Conservation (phyloP, 768 basidiomycete genomes). For the Boletus rubropictus region DNA sequence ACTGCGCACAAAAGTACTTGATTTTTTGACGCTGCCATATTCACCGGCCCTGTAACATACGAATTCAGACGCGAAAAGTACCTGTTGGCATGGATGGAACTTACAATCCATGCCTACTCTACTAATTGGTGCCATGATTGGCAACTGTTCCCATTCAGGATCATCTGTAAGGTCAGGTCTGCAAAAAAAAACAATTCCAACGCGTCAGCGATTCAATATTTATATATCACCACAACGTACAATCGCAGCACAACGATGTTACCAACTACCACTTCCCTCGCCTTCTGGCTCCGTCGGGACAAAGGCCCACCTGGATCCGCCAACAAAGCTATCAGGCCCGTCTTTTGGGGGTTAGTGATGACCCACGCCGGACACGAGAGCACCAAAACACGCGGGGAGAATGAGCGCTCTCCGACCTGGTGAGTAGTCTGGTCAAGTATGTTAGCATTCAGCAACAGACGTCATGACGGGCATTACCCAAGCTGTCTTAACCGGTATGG, state of each 20-base stretch:
- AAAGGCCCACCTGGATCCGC: slow-evolving; percentile 43
- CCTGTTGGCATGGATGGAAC: slow-evolving; percentile 12
- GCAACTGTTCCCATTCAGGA: slow-evolving; percentile 43
- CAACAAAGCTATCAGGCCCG: slow-evolving; percentile 43
- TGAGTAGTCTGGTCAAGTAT: slow-evolving; percentile 12
- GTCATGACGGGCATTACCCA: slow-evolving; percentile 36
- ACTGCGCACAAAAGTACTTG: slow-evolving; percentile 48
- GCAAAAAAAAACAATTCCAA: not conserved
- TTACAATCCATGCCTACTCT: slow-evolving; percentile 48
- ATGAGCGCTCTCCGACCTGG: slow-evolving; percentile 35
- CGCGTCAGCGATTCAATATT: not conserved
- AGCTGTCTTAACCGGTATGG: slow-evolving; percentile 16
- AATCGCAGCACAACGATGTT: slow-evolving; percentile 45
- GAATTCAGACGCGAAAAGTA: not conserved
- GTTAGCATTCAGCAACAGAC: slow-evolving; percentile 4
- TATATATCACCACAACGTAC: slow-evolving; percentile 30
- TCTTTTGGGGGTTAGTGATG: slow-evolving; percentile 26
- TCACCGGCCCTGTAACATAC: slow-evolving; percentile 48
- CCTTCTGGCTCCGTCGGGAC: slow-evolving; percentile 27
- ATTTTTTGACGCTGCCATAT: slow-evolving; percentile 54
- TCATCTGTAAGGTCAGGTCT: slow-evolving; percentile 53
- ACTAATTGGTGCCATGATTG: slow-evolving; percentile 40
- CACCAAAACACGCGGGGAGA: slow-evolving; percentile 41
- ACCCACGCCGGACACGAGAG: slow-evolving; percentile 37
- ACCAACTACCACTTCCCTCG: slow-evolving; percentile 44